phyloP scores from a whole-genome alignment of 1,284 basidiomycete species.

The Tilletia horrida region DNA sequence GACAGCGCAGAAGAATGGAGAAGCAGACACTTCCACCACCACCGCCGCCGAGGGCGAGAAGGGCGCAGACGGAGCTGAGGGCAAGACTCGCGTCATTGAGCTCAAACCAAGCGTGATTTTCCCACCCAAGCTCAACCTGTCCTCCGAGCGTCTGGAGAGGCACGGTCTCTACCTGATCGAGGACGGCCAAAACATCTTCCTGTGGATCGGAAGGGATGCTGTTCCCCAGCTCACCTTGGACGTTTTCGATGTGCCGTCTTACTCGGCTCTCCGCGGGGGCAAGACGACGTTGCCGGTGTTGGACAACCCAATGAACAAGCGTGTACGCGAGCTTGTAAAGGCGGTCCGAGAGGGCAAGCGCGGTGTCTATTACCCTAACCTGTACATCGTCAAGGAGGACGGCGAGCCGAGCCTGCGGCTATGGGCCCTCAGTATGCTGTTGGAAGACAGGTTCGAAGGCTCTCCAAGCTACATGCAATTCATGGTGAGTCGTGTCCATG shows the following conservation, averaged over 20 bases:
- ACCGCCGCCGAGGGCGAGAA: neutral
- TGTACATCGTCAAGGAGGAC: slow-evolving; percentile 98
- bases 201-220: slow-evolving; percentile 94
- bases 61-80: slow-evolving; percentile 2
- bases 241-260: slow-evolving; percentile 85
- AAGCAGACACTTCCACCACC: neutral
- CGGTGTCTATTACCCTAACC: slow-evolving; percentile 85
- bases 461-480: slow-evolving; percentile 95
- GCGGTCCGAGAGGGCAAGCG: slow-evolving; percentile 82
- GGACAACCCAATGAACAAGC: slow-evolving; percentile 88
- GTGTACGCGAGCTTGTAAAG: slow-evolving; percentile 86
- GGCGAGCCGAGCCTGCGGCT: slow-evolving; percentile 82
- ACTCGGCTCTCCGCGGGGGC: slow-evolving; percentile 82
- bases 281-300: slow-evolving; percentile 86
- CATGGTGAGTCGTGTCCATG: slow-evolving; percentile 55
- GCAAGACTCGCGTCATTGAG: slow-evolving; percentile 19
- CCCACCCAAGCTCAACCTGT: slow-evolving; percentile 82
- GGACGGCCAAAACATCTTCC: slow-evolving; percentile 94
- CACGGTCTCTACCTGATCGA: slow-evolving; percentile 96
- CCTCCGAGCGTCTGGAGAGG: slow-evolving; percentile 86
- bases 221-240: slow-evolving; percentile 90
- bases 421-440: slow-evolving; percentile 89
- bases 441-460: slow-evolving; percentile 93
- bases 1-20: slow-evolving; percentile 6
- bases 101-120: slow-evolving; percentile 62